Percentiles rank a stretch among this genome's conserved stretches.
Evolutionary conservation across 768 basidiomycete species (phyloP).

Genomic region (Lentinus tigrinus): DNA sequence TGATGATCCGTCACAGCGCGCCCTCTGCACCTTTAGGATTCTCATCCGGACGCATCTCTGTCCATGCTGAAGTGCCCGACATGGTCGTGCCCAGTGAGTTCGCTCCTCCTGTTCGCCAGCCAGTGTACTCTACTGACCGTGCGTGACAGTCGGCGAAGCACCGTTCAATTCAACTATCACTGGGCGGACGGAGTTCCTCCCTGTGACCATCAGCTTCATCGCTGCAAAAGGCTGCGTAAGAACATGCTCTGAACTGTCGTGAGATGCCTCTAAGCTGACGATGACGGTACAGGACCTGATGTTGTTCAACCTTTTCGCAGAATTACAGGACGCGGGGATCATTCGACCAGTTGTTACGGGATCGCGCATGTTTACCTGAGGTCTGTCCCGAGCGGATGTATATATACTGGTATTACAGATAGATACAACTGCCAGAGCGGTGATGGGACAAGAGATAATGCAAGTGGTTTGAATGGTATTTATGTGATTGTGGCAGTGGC

Average conservation of each 20-base stretch:
- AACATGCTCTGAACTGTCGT: background rate
- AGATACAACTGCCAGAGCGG: too few relatives aligned
- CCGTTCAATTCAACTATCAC: conserved; percentile 31
- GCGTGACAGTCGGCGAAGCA: conserved; percentile 23
- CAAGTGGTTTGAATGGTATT: too few relatives aligned
- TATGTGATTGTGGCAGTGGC: too few relatives aligned
- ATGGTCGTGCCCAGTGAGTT: conserved; percentile 31
- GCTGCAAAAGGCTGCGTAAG: conserved; percentile 30
- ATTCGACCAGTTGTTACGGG: conserved; percentile 23
- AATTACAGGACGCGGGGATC: conserved; percentile 25
- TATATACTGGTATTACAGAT: too few relatives aligned
- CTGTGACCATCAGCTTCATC: conserved; percentile 30
- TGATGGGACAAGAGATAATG: too few relatives aligned
- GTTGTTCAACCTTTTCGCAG: conserved; percentile 29
- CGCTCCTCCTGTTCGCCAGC: background rate
- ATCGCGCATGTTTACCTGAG: conserved; percentile 15
- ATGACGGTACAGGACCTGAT: conserved; percentile 23
- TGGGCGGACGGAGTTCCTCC: conserved; percentile 25
- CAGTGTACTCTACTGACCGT: background rate
- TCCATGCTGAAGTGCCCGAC: conserved; percentile 27
- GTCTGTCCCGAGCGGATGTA: too few relatives aligned
- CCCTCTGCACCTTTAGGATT: conserved; percentile 27
- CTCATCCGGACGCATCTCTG: conserved; percentile 21
- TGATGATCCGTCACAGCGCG: conserved; percentile 10
- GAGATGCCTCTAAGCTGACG: background rate